Evolutionary conservation across 495 filamentous ascomycete genomes (phyloP).

Genomic region (Hyaloscypha finlandica): DNA sequence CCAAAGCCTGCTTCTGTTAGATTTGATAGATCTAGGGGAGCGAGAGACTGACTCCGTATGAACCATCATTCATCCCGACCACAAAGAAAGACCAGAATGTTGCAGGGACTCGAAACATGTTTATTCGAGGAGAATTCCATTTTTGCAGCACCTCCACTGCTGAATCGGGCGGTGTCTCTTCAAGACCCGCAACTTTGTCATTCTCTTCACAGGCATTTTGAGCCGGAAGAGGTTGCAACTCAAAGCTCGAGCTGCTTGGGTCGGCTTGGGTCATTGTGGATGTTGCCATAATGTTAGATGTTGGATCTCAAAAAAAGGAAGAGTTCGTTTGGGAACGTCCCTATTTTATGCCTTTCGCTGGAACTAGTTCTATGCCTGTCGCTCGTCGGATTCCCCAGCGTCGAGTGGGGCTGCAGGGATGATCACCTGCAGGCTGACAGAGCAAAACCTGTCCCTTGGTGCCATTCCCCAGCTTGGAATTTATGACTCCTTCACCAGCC

Average conservation of each 20-base stretch:
- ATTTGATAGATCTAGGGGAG: neutral
- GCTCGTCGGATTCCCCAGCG: neutral
- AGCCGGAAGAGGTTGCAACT: neutral
- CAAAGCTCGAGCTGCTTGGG: neutral
- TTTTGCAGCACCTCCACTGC: constrained; percentile 36
- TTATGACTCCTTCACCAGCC: neutral
- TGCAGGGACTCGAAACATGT: constrained; percentile 64
- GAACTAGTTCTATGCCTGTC: neutral
- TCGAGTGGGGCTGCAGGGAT: neutral
- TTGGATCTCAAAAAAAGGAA: neutral
- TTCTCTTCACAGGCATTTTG: constrained; percentile 1
- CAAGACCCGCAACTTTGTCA: neutral
- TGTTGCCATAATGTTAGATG: neutral
- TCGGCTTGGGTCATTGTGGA: neutral
- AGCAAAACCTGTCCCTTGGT: constrained; percentile 9
- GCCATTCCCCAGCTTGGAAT: no score
- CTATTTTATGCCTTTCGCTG: neutral
- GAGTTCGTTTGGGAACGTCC: neutral
- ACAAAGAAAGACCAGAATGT: constrained; percentile 75
- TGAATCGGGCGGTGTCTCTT: constrained; percentile 9
- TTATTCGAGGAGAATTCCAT: constrained; percentile 73
- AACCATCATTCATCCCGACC: constrained; percentile 81
- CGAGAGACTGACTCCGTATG: constrained; percentile 64
- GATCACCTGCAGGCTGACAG: neutral
- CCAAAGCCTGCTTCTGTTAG: constrained; percentile 50